Conservation (phyloP, 352 stramenopile genomes). For the Phytophthora sp. region DNA sequence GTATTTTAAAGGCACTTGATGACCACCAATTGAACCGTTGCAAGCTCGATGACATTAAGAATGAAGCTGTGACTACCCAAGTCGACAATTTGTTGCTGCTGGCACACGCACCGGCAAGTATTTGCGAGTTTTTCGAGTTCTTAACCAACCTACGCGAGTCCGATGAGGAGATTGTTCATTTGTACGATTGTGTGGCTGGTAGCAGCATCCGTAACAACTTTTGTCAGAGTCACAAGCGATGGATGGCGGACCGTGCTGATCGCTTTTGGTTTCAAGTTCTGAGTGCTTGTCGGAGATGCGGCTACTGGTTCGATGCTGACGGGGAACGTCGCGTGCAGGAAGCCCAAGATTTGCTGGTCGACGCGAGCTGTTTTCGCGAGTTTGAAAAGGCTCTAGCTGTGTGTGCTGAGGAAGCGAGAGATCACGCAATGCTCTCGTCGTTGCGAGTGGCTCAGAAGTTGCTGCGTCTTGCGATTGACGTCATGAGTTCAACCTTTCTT, state of each 20-base stretch:
- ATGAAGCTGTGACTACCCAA: neutral
- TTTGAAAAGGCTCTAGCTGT: slow-evolving; percentile 23
- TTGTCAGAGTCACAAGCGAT: slow-evolving; percentile 1
- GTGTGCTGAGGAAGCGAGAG: neutral
- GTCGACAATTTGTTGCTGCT: slow-evolving; percentile 10
- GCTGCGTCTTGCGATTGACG: slow-evolving; percentile 60
- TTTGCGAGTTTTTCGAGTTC: slow-evolving; percentile 32
- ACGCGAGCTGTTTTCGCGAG: slow-evolving; percentile 36
- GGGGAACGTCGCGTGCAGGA: slow-evolving; percentile 41
- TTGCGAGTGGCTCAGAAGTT: slow-evolving; percentile 34
- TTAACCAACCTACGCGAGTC: slow-evolving; percentile 9
- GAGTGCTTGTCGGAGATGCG: slow-evolving; percentile 36
- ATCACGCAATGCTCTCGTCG: neutral
- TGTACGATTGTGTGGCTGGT: slow-evolving; percentile 6
- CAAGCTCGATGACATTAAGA: neutral
- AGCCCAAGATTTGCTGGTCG: slow-evolving; percentile 50
- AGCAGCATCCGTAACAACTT: neutral
- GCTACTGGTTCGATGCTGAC: slow-evolving; percentile 50
- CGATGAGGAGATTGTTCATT: neutral
- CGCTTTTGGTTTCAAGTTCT: slow-evolving; percentile 44
- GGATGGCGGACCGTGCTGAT: slow-evolving; percentile 16
- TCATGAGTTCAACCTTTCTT: slow-evolving; percentile 57
- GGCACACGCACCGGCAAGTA: slow-evolving; percentile 9
- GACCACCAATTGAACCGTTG: slow-evolving; percentile 8
- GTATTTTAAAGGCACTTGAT: slow-evolving; percentile 28